A percentile compares a stretch with the other conserved stretches of the same genome.
These are phyloP conservation scores for Stagonosporopsis tanaceti DNA, from an alignment of 2,329 filamentous ascomycete species.

Conservation along the genomic window DNA sequence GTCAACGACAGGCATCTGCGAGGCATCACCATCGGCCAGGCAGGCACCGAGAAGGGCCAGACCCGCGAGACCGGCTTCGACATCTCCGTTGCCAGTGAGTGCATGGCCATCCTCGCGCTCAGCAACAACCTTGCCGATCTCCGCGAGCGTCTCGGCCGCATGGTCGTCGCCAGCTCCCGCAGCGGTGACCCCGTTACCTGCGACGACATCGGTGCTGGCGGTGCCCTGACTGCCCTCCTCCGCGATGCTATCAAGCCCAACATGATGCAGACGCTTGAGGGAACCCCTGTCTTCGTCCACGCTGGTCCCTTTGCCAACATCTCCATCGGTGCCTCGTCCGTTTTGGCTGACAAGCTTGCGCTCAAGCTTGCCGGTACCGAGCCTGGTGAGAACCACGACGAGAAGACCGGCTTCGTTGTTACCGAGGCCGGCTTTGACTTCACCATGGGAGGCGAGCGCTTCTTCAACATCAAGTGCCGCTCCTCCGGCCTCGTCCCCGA, in stretches of 20 bases:
- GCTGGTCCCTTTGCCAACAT: constrained; percentile 99
- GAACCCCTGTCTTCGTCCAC: constrained; percentile 96
- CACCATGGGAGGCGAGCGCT: constrained; percentile 98
- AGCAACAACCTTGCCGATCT: constrained; percentile 88
- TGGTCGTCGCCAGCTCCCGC: constrained; percentile 91
- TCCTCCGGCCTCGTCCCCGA: constrained; percentile 92
- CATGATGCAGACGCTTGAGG: constrained; percentile 97
- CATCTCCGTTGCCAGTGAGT: constrained; percentile 96
- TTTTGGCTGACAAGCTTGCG: constrained; percentile 93
- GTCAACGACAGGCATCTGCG: constrained; percentile 96
- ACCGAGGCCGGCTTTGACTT: constrained; percentile 99
- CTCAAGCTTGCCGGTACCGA: constrained; percentile 96
- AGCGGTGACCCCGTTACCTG: constrained; percentile 91
- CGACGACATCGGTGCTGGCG: constrained; percentile 92
- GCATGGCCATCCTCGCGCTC: constrained; percentile 96
- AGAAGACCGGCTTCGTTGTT: constrained; percentile 90
- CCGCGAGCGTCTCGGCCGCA: constrained; percentile 89
- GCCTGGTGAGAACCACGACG: constrained; percentile 81
- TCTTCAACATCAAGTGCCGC: constrained; percentile 99
- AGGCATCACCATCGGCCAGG: constrained; percentile 86
- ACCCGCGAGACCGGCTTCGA: constrained; percentile 92
- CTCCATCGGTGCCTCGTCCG: constrained; percentile 94
- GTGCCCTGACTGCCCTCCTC: constrained; percentile 93
- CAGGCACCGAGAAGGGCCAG: constrained; percentile 88
- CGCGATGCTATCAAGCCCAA: constrained; percentile 99